A percentile compares a stretch with the other conserved stretches of the same genome.
Conservation (phyloP, 352 stramenopile species). For the Chrysophaeum taylorii region DNA sequence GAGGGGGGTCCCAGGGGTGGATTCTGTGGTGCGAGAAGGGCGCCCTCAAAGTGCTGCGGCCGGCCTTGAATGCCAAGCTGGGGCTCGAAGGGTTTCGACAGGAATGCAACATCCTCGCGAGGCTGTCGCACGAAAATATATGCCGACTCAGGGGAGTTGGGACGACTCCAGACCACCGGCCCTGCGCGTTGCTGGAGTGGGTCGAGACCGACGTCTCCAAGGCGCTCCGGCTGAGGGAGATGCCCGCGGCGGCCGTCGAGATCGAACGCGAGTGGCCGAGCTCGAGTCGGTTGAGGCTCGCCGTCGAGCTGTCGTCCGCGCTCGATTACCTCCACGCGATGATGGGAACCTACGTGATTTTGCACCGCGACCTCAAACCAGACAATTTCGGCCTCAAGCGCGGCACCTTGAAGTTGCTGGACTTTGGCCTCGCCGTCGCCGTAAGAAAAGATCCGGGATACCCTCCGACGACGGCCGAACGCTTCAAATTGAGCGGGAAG, state of each 20-base stretch:
- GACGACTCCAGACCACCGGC: not conserved
- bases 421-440: constrained; percentile 44
- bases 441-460: constrained; percentile 27
- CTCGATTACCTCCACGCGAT: constrained; percentile 16
- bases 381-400: constrained; percentile 35
- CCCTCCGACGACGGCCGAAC: constrained; percentile 35
- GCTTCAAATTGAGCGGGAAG: no score
- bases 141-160: no score
- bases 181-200: not conserved
- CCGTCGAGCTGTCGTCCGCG: not conserved
- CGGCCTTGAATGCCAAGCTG: no score
- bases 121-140: no score
- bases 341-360: not conserved
- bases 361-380: constrained; percentile 25
- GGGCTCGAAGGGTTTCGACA: no score
- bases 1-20: no score
- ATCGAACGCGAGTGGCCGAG: not conserved
- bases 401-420: constrained; percentile 36
- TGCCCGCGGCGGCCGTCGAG: no score
- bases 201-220: not conserved
- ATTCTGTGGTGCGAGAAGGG: no score
- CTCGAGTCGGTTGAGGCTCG: not conserved
- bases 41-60: no score
- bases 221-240: not conserved
- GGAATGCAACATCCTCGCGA: no score